Evolutionary conservation across 345 rosid species (phyloP).

Genomic region (Moricandia arvensis): DNA sequence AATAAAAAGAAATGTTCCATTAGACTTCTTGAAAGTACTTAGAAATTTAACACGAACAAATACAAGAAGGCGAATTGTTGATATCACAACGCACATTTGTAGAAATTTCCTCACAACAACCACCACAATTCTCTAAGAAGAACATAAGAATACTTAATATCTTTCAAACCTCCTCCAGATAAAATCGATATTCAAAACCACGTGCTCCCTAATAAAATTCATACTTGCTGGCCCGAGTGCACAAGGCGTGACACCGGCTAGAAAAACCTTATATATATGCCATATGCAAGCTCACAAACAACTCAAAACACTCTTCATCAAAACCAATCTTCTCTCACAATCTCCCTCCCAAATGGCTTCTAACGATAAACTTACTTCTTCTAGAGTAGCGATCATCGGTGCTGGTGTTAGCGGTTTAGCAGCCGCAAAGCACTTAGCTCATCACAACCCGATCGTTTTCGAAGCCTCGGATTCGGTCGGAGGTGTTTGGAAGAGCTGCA

Average conservation of each 20-base stretch:
- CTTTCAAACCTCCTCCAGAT: neutral
- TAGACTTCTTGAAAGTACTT: neutral
- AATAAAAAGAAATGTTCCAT: neutral
- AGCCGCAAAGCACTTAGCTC: constrained; percentile 69
- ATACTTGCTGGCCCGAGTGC: neutral
- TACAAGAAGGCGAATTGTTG: neutral
- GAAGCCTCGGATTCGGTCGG: constrained; percentile 81
- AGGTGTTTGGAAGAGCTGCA: constrained; percentile 89
- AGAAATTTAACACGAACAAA: neutral
- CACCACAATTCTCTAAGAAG: neutral
- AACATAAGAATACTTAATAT: neutral
- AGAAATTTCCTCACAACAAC: neutral
- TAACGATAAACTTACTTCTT: constrained; percentile 28
- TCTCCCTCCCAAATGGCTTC: constrained; percentile 18
- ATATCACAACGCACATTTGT: neutral
- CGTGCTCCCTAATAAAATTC: neutral
- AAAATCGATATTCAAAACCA: neutral
- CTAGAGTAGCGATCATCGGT: constrained; percentile 76
- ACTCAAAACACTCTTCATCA: constrained; percentile 33
- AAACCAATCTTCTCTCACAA: neutral
- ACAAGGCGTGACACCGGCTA: neutral
- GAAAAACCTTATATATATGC: neutral
- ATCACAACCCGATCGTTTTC: constrained; percentile 60
- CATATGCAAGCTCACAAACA: constrained; percentile 31
- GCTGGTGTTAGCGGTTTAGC: constrained; percentile 92